A percentile compares a stretch with the other conserved stretches of the same genome.
Conservation (phyloP, 768 basidiomycete genomes). For the Porphyrellus cyaneotinctus region DNA sequence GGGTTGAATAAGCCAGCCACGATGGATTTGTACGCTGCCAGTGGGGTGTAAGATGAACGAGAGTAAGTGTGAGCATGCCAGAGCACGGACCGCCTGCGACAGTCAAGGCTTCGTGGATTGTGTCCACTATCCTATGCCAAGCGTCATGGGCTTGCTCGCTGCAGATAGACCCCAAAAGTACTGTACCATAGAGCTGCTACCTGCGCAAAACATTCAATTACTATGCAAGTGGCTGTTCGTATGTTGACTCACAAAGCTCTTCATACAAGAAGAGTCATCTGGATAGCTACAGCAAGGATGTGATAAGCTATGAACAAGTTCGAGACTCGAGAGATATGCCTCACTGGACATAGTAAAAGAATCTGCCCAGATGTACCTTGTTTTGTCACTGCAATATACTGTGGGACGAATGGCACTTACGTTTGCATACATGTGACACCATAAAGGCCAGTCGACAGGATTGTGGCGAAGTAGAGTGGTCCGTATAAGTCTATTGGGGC, state of each 20-base stretch:
- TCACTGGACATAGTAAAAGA: conserved; percentile 10
- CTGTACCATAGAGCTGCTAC: conserved; percentile 10
- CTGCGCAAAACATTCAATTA: background rate
- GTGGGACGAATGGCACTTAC: background rate
- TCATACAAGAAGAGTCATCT: background rate
- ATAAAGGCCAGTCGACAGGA: background rate
- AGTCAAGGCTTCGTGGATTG: too few species aligned
- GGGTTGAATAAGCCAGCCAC: background rate
- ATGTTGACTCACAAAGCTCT: conserved; percentile 3
- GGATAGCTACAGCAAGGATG: background rate
- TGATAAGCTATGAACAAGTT: background rate
- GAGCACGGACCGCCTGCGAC: too few species aligned
- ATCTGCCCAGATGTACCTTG: background rate
- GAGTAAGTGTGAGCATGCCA: too few species aligned
- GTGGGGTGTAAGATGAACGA: background rate
- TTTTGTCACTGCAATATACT: background rate
- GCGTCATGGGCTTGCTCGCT: background rate
- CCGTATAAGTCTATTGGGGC: background rate
- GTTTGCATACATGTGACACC: conserved; percentile 11
- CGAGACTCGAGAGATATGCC: too few species aligned
- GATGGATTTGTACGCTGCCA: conserved; percentile 4
- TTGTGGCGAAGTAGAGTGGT: background rate
- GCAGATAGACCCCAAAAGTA: too few species aligned
- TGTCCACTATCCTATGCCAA: background rate
- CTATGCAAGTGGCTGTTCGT: background rate